These are phyloP conservation scores for Misopates orontium DNA, from an alignment of 257 asterid species.

Conservation along the genomic window DNA sequence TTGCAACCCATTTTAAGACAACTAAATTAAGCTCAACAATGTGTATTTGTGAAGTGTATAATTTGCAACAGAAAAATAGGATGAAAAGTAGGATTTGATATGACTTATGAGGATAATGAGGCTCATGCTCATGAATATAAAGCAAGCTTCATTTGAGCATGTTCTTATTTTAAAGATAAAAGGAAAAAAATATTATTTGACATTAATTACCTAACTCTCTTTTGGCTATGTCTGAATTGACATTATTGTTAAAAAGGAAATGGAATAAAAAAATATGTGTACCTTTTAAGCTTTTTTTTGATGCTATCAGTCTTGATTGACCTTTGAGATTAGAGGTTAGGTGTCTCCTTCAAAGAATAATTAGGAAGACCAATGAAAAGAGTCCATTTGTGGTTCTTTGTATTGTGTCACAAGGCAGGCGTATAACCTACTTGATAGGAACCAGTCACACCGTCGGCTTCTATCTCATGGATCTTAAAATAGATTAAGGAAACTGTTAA, in stretches of 20 bases:
- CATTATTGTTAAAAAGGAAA: constrained; percentile 4
- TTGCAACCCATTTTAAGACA: constrained; percentile 45
- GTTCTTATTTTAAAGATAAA: no score
- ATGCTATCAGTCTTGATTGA: constrained; percentile 1
- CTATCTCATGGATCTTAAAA: no score
- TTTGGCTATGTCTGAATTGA: neutral
- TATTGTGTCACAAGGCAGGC: constrained; percentile 54
- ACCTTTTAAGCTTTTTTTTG: constrained; percentile 15
- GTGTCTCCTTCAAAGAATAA: constrained; percentile 24
- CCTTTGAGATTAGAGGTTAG: constrained; percentile 12
- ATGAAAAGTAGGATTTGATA: constrained; percentile 27
- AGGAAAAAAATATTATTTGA: no score
- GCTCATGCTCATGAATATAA: constrained; percentile 33
- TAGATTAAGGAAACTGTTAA: no score
- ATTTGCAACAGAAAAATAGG: constrained; percentile 2
- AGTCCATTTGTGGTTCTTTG: constrained; percentile 12
- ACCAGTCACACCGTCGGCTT: no score
- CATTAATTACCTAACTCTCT: constrained; percentile 14
- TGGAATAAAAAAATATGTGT: constrained; percentile 1
- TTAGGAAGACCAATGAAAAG: constrained; percentile 6
- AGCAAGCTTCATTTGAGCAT: constrained; percentile 34
- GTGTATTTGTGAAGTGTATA: neutral
- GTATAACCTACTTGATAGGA: neutral
- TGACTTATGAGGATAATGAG: constrained; percentile 26
- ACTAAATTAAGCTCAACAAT: no score